Conservation (phyloP, 1,284 basidiomycete genomes). For the Tilletiaria anomala region DNA sequence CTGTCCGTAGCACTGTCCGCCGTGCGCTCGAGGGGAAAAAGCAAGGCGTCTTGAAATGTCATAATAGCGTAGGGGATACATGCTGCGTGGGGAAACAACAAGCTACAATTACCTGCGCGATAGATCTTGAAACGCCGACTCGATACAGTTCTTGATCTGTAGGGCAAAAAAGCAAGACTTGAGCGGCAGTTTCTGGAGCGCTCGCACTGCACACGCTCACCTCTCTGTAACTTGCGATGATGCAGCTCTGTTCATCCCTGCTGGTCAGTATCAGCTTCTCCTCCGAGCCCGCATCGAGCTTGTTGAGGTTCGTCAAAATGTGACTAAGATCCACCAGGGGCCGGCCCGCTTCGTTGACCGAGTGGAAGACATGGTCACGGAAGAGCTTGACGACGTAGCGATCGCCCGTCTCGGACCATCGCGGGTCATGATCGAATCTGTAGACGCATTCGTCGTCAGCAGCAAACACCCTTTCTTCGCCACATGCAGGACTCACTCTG, state of each 20-base stretch:
- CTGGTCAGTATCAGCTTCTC: conserved; percentile 89
- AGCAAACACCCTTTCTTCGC: neutral
- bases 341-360: conserved; percentile 65
- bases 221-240: conserved; percentile 89
- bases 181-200: too few species aligned
- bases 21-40: too few species aligned
- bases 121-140: conserved; percentile 28
- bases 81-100: too few species aligned
- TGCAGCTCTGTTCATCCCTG: conserved; percentile 84
- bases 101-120: conserved; percentile 7
- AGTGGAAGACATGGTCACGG: conserved; percentile 95
- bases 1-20: too few species aligned
- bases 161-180: neutral
- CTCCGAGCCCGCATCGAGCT: conserved; percentile 78
- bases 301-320: conserved; percentile 36
- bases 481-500: conserved; percentile 58
- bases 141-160: conserved; percentile 31
- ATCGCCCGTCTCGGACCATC: conserved; percentile 97
- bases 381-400: conserved; percentile 96
- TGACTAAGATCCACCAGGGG: conserved; percentile 61
- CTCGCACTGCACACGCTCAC: conserved; percentile 11
- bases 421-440: conserved; percentile 81
- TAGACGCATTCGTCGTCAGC: conserved; percentile 1
- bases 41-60: too few species aligned
- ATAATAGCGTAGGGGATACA: too few species aligned